These are phyloP conservation scores for Zygosaccharomyces bisporus DNA, from an alignment of 805 yeast species.

Conservation along the genomic window DNA sequence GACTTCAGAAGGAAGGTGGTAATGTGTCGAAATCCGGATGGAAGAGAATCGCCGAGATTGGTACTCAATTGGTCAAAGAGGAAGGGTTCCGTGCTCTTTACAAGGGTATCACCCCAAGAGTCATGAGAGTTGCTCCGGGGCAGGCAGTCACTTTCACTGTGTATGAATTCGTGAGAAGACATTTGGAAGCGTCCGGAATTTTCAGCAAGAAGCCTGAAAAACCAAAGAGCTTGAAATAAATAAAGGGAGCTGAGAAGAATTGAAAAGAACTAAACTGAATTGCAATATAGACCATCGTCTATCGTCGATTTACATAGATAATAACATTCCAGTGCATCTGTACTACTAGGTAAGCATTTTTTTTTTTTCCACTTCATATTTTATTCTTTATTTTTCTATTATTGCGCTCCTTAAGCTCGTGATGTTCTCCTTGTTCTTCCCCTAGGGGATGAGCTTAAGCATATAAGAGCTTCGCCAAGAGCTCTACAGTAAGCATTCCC, in stretches of 20 bases:
- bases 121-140: conserved; percentile 99
- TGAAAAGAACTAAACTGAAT: neutral
- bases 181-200: conserved; percentile 44
- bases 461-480: neutral
- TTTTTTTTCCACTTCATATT: neutral
- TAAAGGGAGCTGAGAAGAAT: conserved; percentile 6
- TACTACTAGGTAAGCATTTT: conserved; percentile 5
- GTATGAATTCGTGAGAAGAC: conserved; percentile 78
- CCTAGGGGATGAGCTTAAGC: conserved; percentile 1
- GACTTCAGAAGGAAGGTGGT: conserved; percentile 87
- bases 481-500: neutral
- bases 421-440: neutral
- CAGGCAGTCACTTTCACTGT: conserved; percentile 98
- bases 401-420: neutral
- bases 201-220: conserved; percentile 17
- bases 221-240: conserved; percentile 14
- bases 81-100: conserved; percentile 88
- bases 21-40: conserved; percentile 65
- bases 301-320: neutral
- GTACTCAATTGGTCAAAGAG: conserved; percentile 74
- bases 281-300: neutral
- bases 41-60: conserved; percentile 75
- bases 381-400: neutral
- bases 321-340: conserved; percentile 8
- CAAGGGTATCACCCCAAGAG: conserved; percentile 97